Percentiles rank a stretch among this genome's conserved stretches.
phyloP scores from a whole-genome alignment of 1,284 basidiomycete genomes.

The Rugosomyces carneus region DNA sequence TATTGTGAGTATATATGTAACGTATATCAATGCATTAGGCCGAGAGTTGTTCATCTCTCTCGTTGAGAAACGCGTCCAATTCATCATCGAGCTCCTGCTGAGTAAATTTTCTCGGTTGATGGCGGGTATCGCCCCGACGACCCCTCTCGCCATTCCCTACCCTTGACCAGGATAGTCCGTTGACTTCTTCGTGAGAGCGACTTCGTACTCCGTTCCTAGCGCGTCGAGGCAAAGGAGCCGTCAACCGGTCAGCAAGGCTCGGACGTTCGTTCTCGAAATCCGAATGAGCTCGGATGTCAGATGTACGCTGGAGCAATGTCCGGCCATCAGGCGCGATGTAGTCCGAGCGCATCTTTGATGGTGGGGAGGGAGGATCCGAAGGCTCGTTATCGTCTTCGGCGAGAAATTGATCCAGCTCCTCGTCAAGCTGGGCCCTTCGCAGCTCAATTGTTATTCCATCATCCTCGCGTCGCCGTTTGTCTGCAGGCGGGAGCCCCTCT shows the following conservation, averaged over 20 bases:
- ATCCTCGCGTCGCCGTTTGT: slow-evolving; percentile 29
- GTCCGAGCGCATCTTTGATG: slow-evolving; percentile 63
- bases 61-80: slow-evolving; percentile 66
- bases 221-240: slow-evolving; percentile 37
- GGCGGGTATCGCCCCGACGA: slow-evolving; percentile 18
- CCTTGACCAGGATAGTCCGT: no score
- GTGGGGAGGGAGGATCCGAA: slow-evolving; percentile 36
- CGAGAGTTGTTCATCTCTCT: slow-evolving; percentile 15
- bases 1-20: no score
- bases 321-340: slow-evolving; percentile 43
- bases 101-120: slow-evolving; percentile 48
- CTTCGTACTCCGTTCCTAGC: slow-evolving; percentile 18
- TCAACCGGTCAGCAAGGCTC: slow-evolving; percentile 39
- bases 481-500: slow-evolving; percentile 24
- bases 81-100: slow-evolving; percentile 73
- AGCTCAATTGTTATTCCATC: slow-evolving; percentile 20
- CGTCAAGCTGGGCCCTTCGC: slow-evolving; percentile 39
- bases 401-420: slow-evolving; percentile 62
- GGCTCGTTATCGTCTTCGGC: slow-evolving; percentile 27
- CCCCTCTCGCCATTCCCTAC: slow-evolving; percentile 21
- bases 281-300: slow-evolving; percentile 32
- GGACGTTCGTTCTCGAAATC: slow-evolving; percentile 16
- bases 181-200: slow-evolving; percentile 6
- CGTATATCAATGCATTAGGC: no score
- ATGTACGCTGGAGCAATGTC: slow-evolving; percentile 52